phyloP scores from a whole-genome alignment of 192 early-diverging fungal genomes.

The Rhizophagus prolifer region DNA sequence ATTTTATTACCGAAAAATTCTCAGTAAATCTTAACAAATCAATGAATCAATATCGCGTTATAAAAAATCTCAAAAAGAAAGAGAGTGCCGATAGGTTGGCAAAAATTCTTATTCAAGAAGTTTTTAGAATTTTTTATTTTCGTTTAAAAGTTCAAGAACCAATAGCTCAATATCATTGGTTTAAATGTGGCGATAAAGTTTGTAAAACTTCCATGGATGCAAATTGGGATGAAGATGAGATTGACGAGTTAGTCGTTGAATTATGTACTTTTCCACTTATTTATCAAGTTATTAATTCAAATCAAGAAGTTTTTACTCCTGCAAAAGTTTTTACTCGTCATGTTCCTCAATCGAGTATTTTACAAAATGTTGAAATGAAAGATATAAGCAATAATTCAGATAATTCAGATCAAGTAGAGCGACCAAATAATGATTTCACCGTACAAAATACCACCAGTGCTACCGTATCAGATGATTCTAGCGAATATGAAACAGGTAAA shows the following conservation, averaged over 20 bases:
- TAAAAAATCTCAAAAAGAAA: neutral
- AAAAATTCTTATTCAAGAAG: neutral
- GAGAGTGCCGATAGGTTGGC: neutral
- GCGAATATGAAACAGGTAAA: too few species aligned
- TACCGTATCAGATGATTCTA: too few species aligned
- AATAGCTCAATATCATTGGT: neutral
- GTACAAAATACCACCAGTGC: too few species aligned
- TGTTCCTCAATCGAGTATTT: neutral
- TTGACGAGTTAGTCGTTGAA: slow-evolving; percentile 1
- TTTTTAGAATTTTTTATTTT: slow-evolving; percentile 3
- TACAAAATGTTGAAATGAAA: too few species aligned
- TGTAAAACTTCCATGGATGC: neutral
- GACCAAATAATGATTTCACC: too few species aligned
- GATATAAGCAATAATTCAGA: too few species aligned
- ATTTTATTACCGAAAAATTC: neutral
- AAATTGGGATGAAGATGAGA: neutral
- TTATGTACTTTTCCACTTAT: slow-evolving; percentile 6
- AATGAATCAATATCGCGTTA: neutral
- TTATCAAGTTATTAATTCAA: neutral
- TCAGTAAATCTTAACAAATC: neutral
- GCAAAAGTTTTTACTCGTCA: neutral
- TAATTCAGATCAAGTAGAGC: neutral
- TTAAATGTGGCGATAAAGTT: neutral
- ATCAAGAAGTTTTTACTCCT: neutral
- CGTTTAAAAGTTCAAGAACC: slow-evolving; percentile 2